Conservation (phyloP, 164 flowering plant species). For the Vitis rotundifolia region DNA sequence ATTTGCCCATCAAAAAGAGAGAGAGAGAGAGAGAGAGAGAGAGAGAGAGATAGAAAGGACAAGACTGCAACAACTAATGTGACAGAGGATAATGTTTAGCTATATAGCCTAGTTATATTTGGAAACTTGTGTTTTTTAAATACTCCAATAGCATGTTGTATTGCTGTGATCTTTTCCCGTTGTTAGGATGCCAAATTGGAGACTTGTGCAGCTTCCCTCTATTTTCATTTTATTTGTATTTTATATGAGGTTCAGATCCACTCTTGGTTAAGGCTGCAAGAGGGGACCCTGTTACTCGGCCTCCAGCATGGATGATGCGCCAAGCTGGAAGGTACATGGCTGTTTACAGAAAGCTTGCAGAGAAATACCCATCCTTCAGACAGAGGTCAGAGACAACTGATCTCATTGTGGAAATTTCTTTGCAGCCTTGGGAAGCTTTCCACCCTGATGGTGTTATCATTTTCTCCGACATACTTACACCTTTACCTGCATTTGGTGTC, state of each 20-base stretch:
- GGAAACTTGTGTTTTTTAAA: neutral
- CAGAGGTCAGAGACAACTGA: conserved; percentile 98
- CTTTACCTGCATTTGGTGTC: conserved; percentile 96
- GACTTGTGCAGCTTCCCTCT: neutral
- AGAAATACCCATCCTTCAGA: conserved; percentile 93
- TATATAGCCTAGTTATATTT: neutral
- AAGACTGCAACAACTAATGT: neutral
- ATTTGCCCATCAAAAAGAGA: too few relatives aligned
- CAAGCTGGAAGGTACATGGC: conserved; percentile 99
- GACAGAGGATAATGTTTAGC: neutral
- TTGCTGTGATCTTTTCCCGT: neutral
- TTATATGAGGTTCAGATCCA: conserved; percentile 54
- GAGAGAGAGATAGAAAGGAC: neutral
- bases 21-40: too few relatives aligned
- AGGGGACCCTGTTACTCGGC: conserved; percentile 76
- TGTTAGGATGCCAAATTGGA: neutral
- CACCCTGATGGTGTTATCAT: conserved; percentile 95
- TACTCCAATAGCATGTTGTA: neutral
- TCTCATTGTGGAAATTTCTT: conserved; percentile 98
- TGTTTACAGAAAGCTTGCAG: conserved; percentile 88
- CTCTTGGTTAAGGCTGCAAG: conserved; percentile 92
- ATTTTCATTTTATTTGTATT: neutral
- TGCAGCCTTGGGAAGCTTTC: conserved; percentile 99
- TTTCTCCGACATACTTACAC: conserved; percentile 98
- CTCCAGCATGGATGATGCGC: conserved; percentile 99